phyloP scores from a whole-genome alignment of 768 basidiomycete genomes.

The Lactarius evosmus region DNA sequence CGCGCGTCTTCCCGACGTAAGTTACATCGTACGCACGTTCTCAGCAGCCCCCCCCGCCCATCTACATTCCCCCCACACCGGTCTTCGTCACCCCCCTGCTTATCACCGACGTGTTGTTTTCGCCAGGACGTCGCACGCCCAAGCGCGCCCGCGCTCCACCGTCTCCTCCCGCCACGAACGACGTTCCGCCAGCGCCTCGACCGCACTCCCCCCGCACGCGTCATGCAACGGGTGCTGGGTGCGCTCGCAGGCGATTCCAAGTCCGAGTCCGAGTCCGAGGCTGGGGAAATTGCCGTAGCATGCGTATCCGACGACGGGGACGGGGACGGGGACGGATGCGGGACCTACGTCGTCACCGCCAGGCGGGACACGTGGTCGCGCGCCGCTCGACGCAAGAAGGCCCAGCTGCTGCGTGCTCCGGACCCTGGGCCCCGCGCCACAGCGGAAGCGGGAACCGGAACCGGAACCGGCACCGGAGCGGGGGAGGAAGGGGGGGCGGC shows the following conservation, averaged over 20 bases:
- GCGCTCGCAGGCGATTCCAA: constrained; percentile 35
- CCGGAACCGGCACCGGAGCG: background rate
- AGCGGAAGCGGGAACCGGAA: background rate
- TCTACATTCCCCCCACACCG: background rate
- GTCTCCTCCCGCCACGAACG: constrained; percentile 57
- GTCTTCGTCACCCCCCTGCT: background rate
- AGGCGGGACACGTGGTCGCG: constrained; percentile 64
- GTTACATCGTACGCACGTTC: too few relatives aligned
- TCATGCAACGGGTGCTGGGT: constrained; percentile 36
- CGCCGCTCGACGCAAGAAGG: constrained; percentile 49
- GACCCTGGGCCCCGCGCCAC: constrained; percentile 6
- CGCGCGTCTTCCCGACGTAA: constrained; percentile 71
- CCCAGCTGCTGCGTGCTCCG: background rate
- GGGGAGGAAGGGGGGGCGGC: constrained; percentile 5
- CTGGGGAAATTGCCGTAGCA: too few relatives aligned
- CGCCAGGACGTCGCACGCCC: constrained; percentile 40
- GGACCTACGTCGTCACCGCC: constrained; percentile 18
- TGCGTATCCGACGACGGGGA: background rate
- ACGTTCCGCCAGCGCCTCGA: constrained; percentile 44
- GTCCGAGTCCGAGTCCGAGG: constrained; percentile 3
- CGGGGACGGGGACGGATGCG: background rate
- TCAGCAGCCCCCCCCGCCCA: background rate
- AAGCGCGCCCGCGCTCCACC: constrained; percentile 43
- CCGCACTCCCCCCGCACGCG: constrained; percentile 27
- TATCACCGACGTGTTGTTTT: constrained; percentile 38